phyloP scores from a whole-genome alignment of 805 yeast genomes.

The Candida bentonensis region DNA sequence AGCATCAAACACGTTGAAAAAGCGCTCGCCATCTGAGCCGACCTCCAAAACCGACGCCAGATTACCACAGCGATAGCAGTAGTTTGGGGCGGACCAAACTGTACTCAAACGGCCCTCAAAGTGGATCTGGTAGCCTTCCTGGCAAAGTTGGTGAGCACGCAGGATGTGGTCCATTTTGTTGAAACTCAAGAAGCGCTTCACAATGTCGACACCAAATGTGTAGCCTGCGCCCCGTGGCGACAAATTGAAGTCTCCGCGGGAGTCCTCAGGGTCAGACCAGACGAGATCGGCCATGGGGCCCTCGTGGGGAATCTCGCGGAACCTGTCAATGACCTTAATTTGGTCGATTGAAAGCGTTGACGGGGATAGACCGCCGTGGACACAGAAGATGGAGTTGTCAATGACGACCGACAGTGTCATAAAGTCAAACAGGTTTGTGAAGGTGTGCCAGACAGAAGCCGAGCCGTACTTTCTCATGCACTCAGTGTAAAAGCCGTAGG shows the following conservation, averaged over 20 bases:
- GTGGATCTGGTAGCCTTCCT: conserved; percentile 87
- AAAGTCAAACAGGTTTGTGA: conserved; percentile 89
- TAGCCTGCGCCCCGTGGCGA: conserved; percentile 98
- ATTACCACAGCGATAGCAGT: conserved; percentile 94
- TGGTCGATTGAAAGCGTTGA: conserved; percentile 90
- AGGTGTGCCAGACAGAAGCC: conserved; percentile 69
- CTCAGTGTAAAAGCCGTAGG: conserved; percentile 93
- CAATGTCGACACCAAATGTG: conserved; percentile 85
- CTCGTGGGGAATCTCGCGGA: conserved; percentile 93
- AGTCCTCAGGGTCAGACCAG: conserved; percentile 96
- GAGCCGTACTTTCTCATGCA: conserved; percentile 80
- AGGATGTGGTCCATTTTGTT: conserved; percentile 71
- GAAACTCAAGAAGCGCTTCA: conserved; percentile 65
- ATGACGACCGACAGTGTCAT: conserved; percentile 80
- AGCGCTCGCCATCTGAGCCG: conserved; percentile 47
- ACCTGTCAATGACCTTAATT: conserved; percentile 77
- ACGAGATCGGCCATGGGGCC: conserved; percentile 99
- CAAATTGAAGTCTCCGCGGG: conserved; percentile 61
- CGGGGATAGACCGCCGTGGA: conserved; percentile 95
- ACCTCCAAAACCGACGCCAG: conserved; percentile 94
- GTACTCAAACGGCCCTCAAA: conserved; percentile 87
- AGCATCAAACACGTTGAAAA: conserved; percentile 89
- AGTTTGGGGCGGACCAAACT: conserved; percentile 98
- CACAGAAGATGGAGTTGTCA: conserved; percentile 81
- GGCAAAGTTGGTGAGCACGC: conserved; percentile 93